Base-by-base conservation (phyloP, 768 basidiomycete genomes). In the Podaxis sp. region DNA sequence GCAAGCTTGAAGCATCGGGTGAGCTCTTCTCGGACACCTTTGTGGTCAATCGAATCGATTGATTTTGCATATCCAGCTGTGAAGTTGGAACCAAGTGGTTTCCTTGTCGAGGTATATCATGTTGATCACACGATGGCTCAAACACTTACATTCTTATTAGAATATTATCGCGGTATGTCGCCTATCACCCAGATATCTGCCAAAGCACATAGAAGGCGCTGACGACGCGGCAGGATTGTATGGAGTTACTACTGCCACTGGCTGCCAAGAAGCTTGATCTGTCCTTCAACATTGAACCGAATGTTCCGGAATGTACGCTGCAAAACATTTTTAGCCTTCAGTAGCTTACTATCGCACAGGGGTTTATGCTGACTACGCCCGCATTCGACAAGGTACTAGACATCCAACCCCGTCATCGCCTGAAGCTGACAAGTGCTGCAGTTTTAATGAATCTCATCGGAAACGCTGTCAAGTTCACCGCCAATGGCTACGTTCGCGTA, bases 381-480 rank as follows among this genome's bases (percentile, higher is more conserved):
- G 89, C 21, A 88, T 90, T 52, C 82, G 88, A 48, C 88, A 91
- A 81, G 83, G 87, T 84, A 64, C 36, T 62, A 54, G 21, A 10
- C 11, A 23, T 64, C 18, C 6, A 35, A 21, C 7, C 63, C 16
- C 10, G 61, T 25, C 21, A 16, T 36, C 1, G 14, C 55, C 59
- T 36, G 18, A 35, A 46, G 18, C n/a, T 53, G 10, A 46, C 5
- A 38, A 40, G 44, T 62, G 28, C 37, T 23, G 18, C 64, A 88
- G 88, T 89, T 9, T 71, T 90, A 21, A 89, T 89, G 87, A 91
- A 91, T 68, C 71, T 90, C 52, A 86, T 90, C 51, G 88, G 87
- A 6, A 91, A 91, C 66, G 87, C 87, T 3, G 84, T 90, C 57
- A 91, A 90, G 66, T 91, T 90, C 69, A 89, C 88, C 1, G 77